phyloP scores from a whole-genome alignment of 2,329 filamentous ascomycete genomes.

The Epichloe bromicola region DNA sequence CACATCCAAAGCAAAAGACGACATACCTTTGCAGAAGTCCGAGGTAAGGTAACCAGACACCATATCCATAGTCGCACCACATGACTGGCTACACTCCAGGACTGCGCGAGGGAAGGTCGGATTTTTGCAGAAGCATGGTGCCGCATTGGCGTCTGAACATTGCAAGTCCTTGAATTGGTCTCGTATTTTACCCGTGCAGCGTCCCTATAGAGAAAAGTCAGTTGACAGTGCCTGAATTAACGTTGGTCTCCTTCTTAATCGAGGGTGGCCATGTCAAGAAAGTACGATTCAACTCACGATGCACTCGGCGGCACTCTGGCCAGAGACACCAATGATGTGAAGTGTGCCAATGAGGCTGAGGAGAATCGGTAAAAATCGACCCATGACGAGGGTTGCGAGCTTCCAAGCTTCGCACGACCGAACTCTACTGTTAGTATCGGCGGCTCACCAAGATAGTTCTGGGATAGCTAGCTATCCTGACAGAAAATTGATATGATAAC shows the following conservation, averaged over 20 bases:
- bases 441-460: background rate
- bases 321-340: conserved; percentile 14
- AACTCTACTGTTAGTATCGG: background rate
- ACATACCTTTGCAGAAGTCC: conserved; percentile 15
- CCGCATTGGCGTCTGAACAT: conserved; percentile 18
- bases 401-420: background rate
- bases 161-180: conserved; percentile 10
- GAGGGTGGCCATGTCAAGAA: background rate
- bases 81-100: conserved; percentile 24
- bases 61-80: conserved; percentile 12
- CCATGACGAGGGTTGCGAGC: background rate
- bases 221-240: background rate
- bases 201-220: conserved; percentile 7
- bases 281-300: conserved; percentile 16
- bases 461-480: background rate
- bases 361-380: conserved; percentile 6
- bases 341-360: conserved; percentile 18
- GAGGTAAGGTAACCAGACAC: conserved; percentile 10
- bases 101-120: conserved; percentile 23
- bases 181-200: conserved; percentile 11
- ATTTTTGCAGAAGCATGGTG: conserved; percentile 28
- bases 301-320: conserved; percentile 13
- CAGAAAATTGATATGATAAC: background rate
- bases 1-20: background rate
- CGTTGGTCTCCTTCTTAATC: too few relatives aligned